Conservation (phyloP, 306 rosid species). For the Nissolia schottii region DNA sequence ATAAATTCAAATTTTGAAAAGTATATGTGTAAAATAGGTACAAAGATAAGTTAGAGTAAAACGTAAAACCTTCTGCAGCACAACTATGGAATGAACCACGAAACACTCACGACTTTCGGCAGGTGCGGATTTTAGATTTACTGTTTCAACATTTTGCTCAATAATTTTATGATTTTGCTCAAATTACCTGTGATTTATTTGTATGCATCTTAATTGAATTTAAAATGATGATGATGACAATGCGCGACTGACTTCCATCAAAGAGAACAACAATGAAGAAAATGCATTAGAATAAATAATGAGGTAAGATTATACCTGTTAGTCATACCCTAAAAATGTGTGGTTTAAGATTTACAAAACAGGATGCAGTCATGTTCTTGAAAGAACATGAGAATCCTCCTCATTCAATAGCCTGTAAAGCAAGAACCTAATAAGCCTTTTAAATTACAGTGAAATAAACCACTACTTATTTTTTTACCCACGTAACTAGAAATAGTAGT, state of each 20-base stretch:
- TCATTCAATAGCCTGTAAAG: conserved; percentile 4
- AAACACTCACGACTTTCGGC: background rate
- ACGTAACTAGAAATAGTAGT: conserved; percentile 18
- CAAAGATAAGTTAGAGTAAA: too few relatives aligned
- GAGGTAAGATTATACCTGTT: background rate
- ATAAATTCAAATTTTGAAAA: too few relatives aligned
- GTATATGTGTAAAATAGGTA: too few relatives aligned
- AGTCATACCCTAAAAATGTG: conserved; percentile 1
- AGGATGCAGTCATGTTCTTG: conserved; percentile 12
- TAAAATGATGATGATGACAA: background rate
- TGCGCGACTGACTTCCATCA: background rate
- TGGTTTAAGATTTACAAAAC: conserved; percentile 21
- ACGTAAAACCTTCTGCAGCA: too few relatives aligned
- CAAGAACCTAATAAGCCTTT: conserved; percentile 7
- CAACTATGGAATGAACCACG: background rate
- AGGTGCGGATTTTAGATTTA: background rate
- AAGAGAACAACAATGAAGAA: background rate
- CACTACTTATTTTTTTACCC: conserved; percentile 29
- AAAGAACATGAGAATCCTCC: conserved; percentile 22
- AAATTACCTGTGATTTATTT: background rate
- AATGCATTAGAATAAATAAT: background rate
- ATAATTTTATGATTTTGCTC: background rate
- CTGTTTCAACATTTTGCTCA: background rate
- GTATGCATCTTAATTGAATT: background rate
- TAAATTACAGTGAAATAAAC: conserved; percentile 14